Evolutionary conservation across 2,329 filamentous ascomycete genomes (phyloP).

Genomic region (Sporothrix protearum): DNA sequence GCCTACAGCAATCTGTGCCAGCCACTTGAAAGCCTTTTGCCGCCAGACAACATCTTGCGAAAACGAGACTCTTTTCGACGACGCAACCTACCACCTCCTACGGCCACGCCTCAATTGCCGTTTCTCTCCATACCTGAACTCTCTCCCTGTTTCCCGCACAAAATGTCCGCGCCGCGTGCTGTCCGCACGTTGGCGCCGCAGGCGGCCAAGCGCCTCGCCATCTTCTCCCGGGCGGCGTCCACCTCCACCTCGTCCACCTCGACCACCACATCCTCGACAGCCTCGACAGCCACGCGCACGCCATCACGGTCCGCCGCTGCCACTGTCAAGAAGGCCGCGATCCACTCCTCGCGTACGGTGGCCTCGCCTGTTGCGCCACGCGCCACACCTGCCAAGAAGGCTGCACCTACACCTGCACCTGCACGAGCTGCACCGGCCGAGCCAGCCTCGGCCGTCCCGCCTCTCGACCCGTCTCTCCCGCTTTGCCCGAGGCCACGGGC

Average conservation of each 20-base stretch:
- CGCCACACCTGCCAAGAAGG: background rate
- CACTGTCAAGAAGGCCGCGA: background rate
- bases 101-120: background rate
- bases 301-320: background rate
- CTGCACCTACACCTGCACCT: too few species aligned
- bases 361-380: background rate
- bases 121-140: background rate
- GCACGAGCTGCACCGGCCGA: background rate
- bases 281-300: background rate
- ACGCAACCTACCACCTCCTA: background rate
- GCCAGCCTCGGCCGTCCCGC: background rate
- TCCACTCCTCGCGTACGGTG: slow-evolving; percentile 3
- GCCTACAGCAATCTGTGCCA: background rate
- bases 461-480: background rate
- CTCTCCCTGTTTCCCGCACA: background rate
- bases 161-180: slow-evolving; percentile 20
- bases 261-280: background rate
- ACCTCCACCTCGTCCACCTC: background rate
- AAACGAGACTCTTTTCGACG: background rate
- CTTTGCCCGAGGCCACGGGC: background rate
- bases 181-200: slow-evolving; percentile 12
- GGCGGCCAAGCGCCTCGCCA: slow-evolving; percentile 24
- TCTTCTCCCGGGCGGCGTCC: background rate
- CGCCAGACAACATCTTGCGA: background rate
- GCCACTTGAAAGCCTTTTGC: background rate